Evolutionary conservation across 1,284 basidiomycete species (phyloP).

Genomic region (Melanopsichium pennsylvanicum): DNA sequence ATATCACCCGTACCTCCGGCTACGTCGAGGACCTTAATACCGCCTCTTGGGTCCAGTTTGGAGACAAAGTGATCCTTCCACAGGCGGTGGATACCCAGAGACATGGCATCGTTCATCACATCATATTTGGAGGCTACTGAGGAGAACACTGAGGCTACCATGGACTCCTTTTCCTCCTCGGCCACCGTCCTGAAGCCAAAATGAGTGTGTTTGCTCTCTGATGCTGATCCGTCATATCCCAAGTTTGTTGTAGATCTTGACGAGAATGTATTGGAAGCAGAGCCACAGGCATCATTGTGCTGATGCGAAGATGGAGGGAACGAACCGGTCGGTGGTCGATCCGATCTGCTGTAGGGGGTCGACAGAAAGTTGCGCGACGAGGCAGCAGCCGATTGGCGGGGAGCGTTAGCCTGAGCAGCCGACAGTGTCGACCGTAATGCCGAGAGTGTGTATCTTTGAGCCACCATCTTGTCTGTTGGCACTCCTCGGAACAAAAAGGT

Average conservation of each 20-base stretch:
- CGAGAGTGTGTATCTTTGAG: constrained; percentile 39
- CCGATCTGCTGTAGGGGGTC: constrained; percentile 31
- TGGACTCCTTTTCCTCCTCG: constrained; percentile 74
- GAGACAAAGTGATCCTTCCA: constrained; percentile 94
- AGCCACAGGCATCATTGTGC: constrained; percentile 10
- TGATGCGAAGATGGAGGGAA: constrained; percentile 53
- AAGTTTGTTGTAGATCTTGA: constrained; percentile 16
- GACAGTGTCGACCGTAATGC: constrained; percentile 43
- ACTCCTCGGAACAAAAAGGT: no score
- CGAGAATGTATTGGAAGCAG: constrained; percentile 6
- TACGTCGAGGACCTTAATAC: constrained; percentile 82
- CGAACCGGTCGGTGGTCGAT: constrained; percentile 27
- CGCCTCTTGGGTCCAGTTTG: constrained; percentile 76
- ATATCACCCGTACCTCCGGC: constrained; percentile 98
- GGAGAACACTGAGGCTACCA: constrained; percentile 90
- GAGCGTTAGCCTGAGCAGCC: constrained; percentile 26
- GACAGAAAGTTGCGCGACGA: constrained; percentile 38
- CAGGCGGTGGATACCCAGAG: constrained; percentile 90
- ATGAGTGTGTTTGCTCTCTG: constrained; percentile 70
- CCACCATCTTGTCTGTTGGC: constrained; percentile 15
- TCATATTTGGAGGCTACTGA: constrained; percentile 96
- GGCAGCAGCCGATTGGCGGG: constrained; percentile 27
- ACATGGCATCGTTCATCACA: constrained; percentile 98
- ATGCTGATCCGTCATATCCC: constrained; percentile 15
- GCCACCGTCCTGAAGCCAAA: constrained; percentile 91